Evolutionary conservation across 2,329 filamentous ascomycete genomes (phyloP), one percentile per base, ranked within the genome.

Genomic region (Rhexocercosporidium sp.): DNA sequence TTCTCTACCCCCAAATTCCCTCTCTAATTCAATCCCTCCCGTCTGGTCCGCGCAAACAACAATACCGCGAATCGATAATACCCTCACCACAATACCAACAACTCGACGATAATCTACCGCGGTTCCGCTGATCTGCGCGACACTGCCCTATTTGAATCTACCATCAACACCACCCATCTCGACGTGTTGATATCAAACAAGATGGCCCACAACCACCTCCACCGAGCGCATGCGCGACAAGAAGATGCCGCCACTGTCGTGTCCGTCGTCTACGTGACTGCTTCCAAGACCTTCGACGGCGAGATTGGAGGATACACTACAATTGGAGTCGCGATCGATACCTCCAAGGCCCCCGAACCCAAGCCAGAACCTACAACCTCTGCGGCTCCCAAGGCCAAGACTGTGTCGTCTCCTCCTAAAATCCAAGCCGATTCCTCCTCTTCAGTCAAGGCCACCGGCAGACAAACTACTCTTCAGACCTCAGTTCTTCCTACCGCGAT

Each of bases 211-310:
- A 29, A 61, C 18, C 63, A 65, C 59, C 57, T 61, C n/a, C 63
- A 65, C 56, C 20, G 34, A 25, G 44, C 25, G 18, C 63, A 65
- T 20, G 46, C 44, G 46, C 56, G 56, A 16, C 57, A 65, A 44
- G 31, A 54, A 27, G 47, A 63, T 14, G 16, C 59, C 34, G 62
- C 72, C 20, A 82, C 79, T 2, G 72, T 81, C 59, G 75, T 82
- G 12, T 78, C 78, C 0, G 76, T 84, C 47, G 80, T 87, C 49
- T 85, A 86, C 75, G 80, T 86, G 54, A 87, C 85, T 0, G 79
- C 83, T 34, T 72, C 80, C 25, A 79, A 82, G 63, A 87, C 85
- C 46, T 88, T 86, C 70, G 77, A 79, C 18, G 85, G 84, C 29
- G 78, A 79, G 1, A 78, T 85, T 67, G 83, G 78, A 64, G 83